Evolutionary conservation across 495 filamentous ascomycete genomes (phyloP).

Genomic region (Aspergillus ellipticus): DNA sequence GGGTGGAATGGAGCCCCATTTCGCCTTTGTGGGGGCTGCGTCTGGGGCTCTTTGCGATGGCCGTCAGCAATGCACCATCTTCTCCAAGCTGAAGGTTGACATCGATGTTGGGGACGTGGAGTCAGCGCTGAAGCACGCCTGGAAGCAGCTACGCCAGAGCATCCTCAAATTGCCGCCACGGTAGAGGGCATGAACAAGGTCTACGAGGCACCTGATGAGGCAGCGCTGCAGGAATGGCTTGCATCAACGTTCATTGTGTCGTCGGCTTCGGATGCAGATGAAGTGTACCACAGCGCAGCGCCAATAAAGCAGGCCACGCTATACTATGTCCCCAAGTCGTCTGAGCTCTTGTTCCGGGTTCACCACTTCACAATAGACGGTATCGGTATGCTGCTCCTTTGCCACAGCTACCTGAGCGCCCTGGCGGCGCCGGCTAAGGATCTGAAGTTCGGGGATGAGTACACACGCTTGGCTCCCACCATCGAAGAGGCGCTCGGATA

Average conservation of each 20-base stretch:
- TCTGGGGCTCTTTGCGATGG: conserved; percentile 12
- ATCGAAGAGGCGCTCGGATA: conserved; percentile 2
- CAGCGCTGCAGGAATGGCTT: conserved; percentile 20
- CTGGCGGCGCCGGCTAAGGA: background rate
- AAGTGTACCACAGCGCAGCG: conserved; percentile 12
- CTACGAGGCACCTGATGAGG: conserved; percentile 21
- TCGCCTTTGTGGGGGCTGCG: conserved; percentile 3
- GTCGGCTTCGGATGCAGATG: conserved; percentile 13
- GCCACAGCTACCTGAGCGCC: background rate
- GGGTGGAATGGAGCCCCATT: conserved; percentile 21
- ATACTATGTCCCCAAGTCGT: conserved; percentile 24
- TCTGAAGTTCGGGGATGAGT: background rate
- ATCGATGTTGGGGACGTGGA: conserved; percentile 6
- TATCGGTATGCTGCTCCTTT: background rate
- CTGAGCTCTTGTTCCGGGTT: conserved; percentile 15
- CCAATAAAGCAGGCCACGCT: conserved; percentile 19
- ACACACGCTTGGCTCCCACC: background rate
- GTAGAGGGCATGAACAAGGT: conserved; percentile 20
- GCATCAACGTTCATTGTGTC: conserved; percentile 25
- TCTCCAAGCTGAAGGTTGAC: conserved; percentile 21
- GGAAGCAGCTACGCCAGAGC: conserved; percentile 25
- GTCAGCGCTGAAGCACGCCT: conserved; percentile 19
- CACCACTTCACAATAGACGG: conserved; percentile 5
- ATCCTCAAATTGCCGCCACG: conserved; percentile 21
- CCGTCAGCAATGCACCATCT: conserved; percentile 22